Evolutionary conservation across 108 stramenopile genomes (phyloP), one percentile per base, ranked within the genome.

Genomic region (Seminavis robusta): DNA sequence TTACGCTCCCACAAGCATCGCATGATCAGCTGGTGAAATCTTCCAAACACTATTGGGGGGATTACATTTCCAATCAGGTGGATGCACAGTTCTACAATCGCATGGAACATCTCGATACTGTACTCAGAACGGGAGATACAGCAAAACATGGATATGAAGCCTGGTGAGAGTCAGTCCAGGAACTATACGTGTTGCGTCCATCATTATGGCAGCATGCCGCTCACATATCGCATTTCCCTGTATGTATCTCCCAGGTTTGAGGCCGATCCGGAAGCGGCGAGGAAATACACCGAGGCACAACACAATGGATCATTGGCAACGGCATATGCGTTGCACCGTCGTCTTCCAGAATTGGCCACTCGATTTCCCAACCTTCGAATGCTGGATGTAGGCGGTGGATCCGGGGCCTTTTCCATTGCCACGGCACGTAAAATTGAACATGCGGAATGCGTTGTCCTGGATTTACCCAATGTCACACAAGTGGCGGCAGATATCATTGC

Each of bases 251-350:
- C n/a, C n/a, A n/a, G n/a, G n/a, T 63, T 63, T 31, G 63, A 56
- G 11, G 26, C 8, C 6, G 46, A 65, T 29, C 56, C 64, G 19
- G 56, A 58, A 8, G 64, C 56, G n/a, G 64, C 56, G 17, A 25
- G 47, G 27, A 38, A 23, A 30, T 65, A 65, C 48, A 65, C 64
- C 3, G 26, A 24, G 27, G 64, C 64, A 1, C 64, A 65, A 37
- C 64, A 65, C 56, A 57, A 65, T 36, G 55, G 64, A n/a, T 58
- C 56, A 13, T 37, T 65, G 39, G 64, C 64, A 6, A 65, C 64
- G 21, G 64, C 32, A 23, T 47, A 57, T 37, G 64, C 56, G 2
- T 33, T 65, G 20, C 64, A 48, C 13, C 46, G 47, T 24, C 55
- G 56, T 17, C 44, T 65, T n/a, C 64, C 62, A 34, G 30, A 33